Evolutionary conservation across 306 rosid species (phyloP), one percentile per base, ranked within the genome.

Genomic region (Lagenaria siceraria): DNA sequence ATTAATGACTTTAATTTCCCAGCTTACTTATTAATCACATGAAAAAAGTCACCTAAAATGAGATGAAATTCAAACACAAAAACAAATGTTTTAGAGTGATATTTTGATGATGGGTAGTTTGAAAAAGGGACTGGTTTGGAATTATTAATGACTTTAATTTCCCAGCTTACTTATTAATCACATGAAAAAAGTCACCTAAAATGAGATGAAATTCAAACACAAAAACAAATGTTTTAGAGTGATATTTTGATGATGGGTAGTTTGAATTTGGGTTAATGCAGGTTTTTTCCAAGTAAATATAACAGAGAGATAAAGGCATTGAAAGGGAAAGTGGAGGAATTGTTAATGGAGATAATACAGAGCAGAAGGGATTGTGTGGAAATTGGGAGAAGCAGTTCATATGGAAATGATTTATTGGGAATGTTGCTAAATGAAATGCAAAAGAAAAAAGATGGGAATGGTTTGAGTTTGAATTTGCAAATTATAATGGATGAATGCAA

Each of bases 401-500:
- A 85, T 80, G 99, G 99, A 64, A 90, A 87, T 76, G 99, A 96
- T 73, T 78, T 96, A 71, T 73, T 96, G 80, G 99, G 99, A 4
- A 87, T 96, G 88, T 76, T 96, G 0, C 63, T 96, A 10, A 84
- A 92, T 78, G 97, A 96, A 81, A 96, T 96, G 94, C 81, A 89
- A 56, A 88, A 87, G 31, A 88, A 86, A 62, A 85, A 43, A 80
- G 86, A 40, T 18, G 54, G 80, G 56, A 82, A 79, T 72, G 96
- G 91, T 3, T 84, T 86, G 25, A 79, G 87, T 82, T 75, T 96
- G 25, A 83, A 88, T 76, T 77, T 92, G 77, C 97, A 92, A 71
- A 48, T 86, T 1, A 95, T 96, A 6, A 96, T 90, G 97, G 99
- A 96, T 85, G 92, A 96, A 78, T 96, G 99, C 86, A 96, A 96